Percentiles rank a stretch among this genome's conserved stretches.
Conservation (phyloP, 768 basidiomycete genomes). For the Exidia glandulosa region DNA sequence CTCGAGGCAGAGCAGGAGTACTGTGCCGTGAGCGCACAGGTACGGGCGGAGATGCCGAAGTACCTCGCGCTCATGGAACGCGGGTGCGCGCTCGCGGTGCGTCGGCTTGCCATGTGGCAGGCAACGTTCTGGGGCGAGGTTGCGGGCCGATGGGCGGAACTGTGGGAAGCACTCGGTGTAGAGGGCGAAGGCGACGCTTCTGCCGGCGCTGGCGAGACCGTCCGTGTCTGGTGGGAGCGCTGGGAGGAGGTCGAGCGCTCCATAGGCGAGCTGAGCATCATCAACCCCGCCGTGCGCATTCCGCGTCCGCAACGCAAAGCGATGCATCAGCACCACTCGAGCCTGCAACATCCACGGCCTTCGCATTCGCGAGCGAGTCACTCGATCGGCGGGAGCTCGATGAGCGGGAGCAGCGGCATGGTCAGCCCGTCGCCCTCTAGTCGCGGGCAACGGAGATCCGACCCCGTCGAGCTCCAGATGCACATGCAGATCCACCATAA, state of each 20-base stretch:
- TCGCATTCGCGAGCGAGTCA: neutral
- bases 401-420: neutral
- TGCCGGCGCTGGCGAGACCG: constrained; percentile 48
- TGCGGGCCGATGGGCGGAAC: constrained; percentile 55
- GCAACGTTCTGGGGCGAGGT: constrained; percentile 48
- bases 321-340: neutral
- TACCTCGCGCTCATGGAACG: constrained; percentile 47
- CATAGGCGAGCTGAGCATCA: constrained; percentile 25
- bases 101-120: constrained; percentile 46
- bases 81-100: constrained; percentile 45
- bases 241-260: constrained; percentile 56
- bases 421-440: neutral
- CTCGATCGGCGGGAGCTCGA: neutral
- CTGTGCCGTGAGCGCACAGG: constrained; percentile 61
- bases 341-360: neutral
- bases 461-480: neutral
- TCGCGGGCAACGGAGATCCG: neutral
- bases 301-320: neutral
- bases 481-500: neutral
- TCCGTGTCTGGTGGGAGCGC: constrained; percentile 57
- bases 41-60: constrained; percentile 57
- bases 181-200: constrained; percentile 51
- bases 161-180: constrained; percentile 75
- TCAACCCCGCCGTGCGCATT: neutral
- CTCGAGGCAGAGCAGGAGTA: constrained; percentile 68